Percentiles rank a stretch among this genome's conserved stretches.
These are phyloP conservation scores for Sporobolomyces pararoseus DNA, from an alignment of 768 basidiomycete genomes.

Conservation along the genomic window DNA sequence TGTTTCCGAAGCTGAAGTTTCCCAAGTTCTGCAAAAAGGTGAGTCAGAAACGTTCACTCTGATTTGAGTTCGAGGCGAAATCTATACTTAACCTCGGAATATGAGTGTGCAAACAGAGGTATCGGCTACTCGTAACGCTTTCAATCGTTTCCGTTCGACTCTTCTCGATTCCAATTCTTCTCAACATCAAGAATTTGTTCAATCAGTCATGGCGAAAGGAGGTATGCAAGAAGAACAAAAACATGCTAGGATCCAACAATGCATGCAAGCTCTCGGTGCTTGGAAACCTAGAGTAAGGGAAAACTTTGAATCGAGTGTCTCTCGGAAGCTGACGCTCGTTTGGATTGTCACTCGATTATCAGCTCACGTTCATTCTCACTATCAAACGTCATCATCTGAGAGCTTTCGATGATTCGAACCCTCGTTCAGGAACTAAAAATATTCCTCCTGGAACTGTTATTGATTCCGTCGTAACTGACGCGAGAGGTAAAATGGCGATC, in stretches of 20 bases:
- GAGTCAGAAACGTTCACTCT: not conserved
- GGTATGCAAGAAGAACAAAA: not conserved
- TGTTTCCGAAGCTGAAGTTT: slow-evolving; percentile 18
- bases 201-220: not conserved
- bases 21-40: not conserved
- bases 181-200: not conserved
- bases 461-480: slow-evolving; percentile 14
- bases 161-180: not conserved
- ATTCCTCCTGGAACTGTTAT: slow-evolving; percentile 21
- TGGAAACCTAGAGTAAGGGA: too few relatives aligned
- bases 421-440: not conserved
- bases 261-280: too few relatives aligned
- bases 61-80: too few relatives aligned
- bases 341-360: not conserved
- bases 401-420: slow-evolving; percentile 10
- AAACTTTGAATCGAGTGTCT: too few relatives aligned
- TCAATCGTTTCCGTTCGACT: not conserved
- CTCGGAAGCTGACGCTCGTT: not conserved
- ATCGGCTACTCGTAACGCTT: not conserved
- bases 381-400: slow-evolving; percentile 33
- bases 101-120: too few relatives aligned
- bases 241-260: not conserved
- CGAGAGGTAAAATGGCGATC: not conserved
- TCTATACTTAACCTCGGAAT: too few relatives aligned
- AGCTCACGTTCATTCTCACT: slow-evolving; percentile 19